Percentiles rank a stretch among this genome's conserved stretches.
Conservation (phyloP, 352 stramenopile genomes). For the Pythium biforme region DNA sequence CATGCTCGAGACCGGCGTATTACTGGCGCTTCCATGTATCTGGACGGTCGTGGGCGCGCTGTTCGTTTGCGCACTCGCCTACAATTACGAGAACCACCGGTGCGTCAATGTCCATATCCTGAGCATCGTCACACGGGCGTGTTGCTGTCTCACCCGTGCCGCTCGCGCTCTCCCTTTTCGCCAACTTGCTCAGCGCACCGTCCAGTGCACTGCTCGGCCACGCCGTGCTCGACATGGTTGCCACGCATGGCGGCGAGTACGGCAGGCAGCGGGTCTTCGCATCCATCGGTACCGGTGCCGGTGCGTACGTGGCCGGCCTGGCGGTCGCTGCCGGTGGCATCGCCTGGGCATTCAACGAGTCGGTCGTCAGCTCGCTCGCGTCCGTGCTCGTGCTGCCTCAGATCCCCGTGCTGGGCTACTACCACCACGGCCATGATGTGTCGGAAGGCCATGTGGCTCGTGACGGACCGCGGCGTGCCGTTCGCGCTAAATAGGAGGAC, state of each 20-base stretch:
- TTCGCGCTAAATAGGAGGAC: too few relatives aligned
- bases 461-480: conserved; percentile 63
- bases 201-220: conserved; percentile 69
- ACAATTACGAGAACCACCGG: conserved; percentile 61
- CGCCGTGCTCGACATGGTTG: conserved; percentile 61
- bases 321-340: conserved; percentile 58
- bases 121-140: conserved; percentile 56
- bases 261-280: conserved; percentile 81
- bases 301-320: conserved; percentile 66
- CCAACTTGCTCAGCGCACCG: conserved; percentile 61
- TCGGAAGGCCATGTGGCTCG: conserved; percentile 63
- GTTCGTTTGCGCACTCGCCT: conserved; percentile 67
- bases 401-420: conserved; percentile 51
- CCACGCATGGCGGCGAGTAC: conserved; percentile 71
- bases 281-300: conserved; percentile 58
- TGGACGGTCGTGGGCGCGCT: conserved; percentile 59
- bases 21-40: conserved; percentile 68
- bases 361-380: conserved; percentile 39
- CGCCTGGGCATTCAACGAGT: conserved; percentile 75
- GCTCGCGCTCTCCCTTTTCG: conserved; percentile 45
- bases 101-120: conserved; percentile 57
- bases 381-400: conserved; percentile 61
- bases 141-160: conserved; percentile 57
- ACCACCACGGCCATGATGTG: too few relatives aligned
- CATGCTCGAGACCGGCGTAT: conserved; percentile 75